Percentiles rank a stretch among this genome's conserved stretches.
These are phyloP conservation scores for Entomophthora muscae DNA, from an alignment of 371 early-diverging fungal species.

Conservation along the genomic window DNA sequence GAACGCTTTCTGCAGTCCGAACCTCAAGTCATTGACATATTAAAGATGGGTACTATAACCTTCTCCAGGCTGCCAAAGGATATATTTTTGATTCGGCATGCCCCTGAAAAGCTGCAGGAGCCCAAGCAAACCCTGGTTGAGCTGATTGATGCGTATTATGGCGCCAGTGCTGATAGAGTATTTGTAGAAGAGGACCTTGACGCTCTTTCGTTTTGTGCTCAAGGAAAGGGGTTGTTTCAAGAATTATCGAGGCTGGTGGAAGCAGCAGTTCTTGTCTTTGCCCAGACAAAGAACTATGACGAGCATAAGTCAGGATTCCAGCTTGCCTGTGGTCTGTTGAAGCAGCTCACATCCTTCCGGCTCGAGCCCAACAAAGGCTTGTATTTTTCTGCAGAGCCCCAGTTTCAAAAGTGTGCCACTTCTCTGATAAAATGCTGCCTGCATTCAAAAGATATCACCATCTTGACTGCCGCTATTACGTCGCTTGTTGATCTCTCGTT, in stretches of 20 bases:
- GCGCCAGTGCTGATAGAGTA: background rate
- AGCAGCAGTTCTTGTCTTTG: background rate
- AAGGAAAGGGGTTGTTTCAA: background rate
- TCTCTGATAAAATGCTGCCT: background rate
- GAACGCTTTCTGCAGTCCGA: background rate
- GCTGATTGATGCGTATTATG: background rate
- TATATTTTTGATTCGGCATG: background rate
- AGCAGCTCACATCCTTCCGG: conserved; percentile 5
- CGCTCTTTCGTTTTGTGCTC: background rate
- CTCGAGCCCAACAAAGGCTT: background rate
- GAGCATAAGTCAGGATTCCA: background rate
- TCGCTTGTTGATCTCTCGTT: background rate
- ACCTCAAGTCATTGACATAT: background rate
- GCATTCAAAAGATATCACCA: background rate
- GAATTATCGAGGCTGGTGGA: background rate
- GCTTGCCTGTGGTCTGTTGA: background rate
- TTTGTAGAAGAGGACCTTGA: background rate
- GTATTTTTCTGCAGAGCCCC: background rate
- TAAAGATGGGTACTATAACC: background rate
- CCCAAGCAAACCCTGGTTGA: background rate
- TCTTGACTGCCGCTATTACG: background rate
- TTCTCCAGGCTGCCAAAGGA: conserved; percentile 4
- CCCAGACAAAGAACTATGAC: background rate
- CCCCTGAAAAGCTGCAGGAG: background rate
- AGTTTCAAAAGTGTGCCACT: background rate